Evolutionary conservation across 2,329 filamentous ascomycete species (phyloP).

Genomic region (Aspergillus luchuensis): DNA sequence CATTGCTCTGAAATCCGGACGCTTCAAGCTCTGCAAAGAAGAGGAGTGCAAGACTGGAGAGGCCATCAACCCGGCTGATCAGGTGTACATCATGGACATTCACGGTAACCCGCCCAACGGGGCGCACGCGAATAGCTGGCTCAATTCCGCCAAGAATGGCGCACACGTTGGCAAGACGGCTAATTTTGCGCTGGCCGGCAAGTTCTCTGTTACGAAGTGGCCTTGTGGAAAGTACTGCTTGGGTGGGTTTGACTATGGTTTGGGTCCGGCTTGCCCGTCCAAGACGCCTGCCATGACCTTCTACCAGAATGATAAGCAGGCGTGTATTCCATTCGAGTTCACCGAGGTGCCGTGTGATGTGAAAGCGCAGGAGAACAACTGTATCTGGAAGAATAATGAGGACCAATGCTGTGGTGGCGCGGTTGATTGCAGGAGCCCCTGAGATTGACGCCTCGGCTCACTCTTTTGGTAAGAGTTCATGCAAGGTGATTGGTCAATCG

Average conservation of each 20-base stretch:
- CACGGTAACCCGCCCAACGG: conserved; percentile 12
- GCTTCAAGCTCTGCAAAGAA: conserved; percentile 18
- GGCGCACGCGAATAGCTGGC: conserved; percentile 11
- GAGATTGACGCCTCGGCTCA: too few relatives aligned
- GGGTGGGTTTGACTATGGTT: conserved; percentile 9
- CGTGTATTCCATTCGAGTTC: conserved; percentile 15
- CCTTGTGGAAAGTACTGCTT: conserved; percentile 19
- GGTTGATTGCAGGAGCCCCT: conserved; percentile 7
- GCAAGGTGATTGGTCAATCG: too few relatives aligned
- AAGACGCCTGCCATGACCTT: conserved; percentile 15
- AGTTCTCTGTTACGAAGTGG: conserved; percentile 16
- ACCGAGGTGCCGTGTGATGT: conserved; percentile 19
- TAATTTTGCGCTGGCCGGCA: conserved; percentile 3
- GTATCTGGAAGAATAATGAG: conserved; percentile 16
- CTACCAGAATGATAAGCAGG: conserved; percentile 16
- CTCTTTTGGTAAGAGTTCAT: too few relatives aligned
- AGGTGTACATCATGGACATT: conserved; percentile 13
- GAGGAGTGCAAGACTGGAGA: conserved; percentile 7
- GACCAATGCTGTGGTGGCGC: conserved; percentile 12
- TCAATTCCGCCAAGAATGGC: conserved; percentile 15
- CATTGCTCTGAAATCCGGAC: conserved; percentile 13
- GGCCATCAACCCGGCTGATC: conserved; percentile 9
- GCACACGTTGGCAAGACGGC: conserved; percentile 15
- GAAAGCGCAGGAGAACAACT: conserved; percentile 13
- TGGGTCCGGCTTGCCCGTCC: conserved; percentile 15